Evolutionary conservation across 352 stramenopile genomes (phyloP).

Genomic region (Pythium oligandrum): DNA sequence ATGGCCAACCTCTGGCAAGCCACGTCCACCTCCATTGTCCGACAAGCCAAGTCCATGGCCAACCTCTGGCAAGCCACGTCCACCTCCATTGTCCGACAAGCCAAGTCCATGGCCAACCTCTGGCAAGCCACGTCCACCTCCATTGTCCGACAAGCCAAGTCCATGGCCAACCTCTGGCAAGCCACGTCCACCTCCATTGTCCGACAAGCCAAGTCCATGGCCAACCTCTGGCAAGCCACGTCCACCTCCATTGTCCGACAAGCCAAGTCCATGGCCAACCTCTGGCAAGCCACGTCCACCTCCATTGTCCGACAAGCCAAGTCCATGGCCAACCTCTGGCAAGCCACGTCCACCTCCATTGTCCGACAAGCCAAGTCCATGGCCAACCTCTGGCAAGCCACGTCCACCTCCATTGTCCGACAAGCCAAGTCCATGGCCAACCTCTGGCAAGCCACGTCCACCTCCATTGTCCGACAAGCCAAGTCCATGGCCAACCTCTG

Average conservation of each 20-base stretch:
- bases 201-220: neutral
- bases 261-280: neutral
- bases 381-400: constrained; percentile 2
- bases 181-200: constrained; percentile 1
- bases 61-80: neutral
- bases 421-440: neutral
- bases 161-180: too few species aligned
- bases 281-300: constrained; percentile 1
- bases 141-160: too few species aligned
- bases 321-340: neutral
- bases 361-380: neutral
- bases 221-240: neutral
- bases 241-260: neutral
- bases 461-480: neutral
- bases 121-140: too few species aligned
- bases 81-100: neutral
- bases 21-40: constrained; percentile 4
- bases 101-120: too few species aligned
- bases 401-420: neutral
- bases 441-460: constrained; percentile 2
- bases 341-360: neutral
- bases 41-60: neutral
- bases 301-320: neutral
- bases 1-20: too few species aligned
- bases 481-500: neutral